These are phyloP conservation scores for Chalciporus sphaerocephalus DNA, from an alignment of 768 basidiomycete species.

Conservation along the genomic window DNA sequence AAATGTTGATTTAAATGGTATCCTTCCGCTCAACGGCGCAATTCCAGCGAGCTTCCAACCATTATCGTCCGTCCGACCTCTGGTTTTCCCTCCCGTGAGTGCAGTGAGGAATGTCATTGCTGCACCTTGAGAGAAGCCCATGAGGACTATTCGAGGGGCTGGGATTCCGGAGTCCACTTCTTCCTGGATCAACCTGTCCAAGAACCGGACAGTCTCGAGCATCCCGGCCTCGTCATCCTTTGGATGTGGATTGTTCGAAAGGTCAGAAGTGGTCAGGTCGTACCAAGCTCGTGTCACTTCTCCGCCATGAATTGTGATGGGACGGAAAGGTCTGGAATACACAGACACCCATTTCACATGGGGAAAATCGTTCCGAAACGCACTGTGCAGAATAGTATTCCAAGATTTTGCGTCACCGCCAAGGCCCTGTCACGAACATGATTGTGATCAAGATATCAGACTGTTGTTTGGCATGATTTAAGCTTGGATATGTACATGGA, in stretches of 20 bases:
- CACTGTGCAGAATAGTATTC: constrained; percentile 68
- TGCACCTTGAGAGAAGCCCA: constrained; percentile 81
- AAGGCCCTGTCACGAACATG: not conserved
- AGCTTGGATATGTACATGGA: too few species aligned
- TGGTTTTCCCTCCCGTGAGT: constrained; percentile 27
- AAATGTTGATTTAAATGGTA: constrained; percentile 52
- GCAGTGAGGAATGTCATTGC: constrained; percentile 69
- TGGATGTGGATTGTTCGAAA: constrained; percentile 26
- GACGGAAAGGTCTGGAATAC: constrained; percentile 26
- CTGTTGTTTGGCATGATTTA: not conserved
- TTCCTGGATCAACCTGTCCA: constrained; percentile 62
- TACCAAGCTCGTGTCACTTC: constrained; percentile 74
- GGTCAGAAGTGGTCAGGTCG: constrained; percentile 61
- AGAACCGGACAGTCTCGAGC: constrained; percentile 50
- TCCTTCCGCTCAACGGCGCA: constrained; percentile 68
- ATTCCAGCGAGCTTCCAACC: constrained; percentile 64
- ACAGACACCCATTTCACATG: constrained; percentile 74
- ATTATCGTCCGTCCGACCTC: not conserved
- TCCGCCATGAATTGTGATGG: constrained; percentile 69
- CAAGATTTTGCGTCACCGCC: constrained; percentile 54
- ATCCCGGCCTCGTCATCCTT: constrained; percentile 57
- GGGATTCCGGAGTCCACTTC: constrained; percentile 73
- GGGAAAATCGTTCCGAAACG: constrained; percentile 51
- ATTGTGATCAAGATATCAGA: not conserved
- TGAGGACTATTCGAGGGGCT: constrained; percentile 66